Conservation (phyloP, 2,329 filamentous ascomycete genomes). For the Paramyrothecium sp. region DNA sequence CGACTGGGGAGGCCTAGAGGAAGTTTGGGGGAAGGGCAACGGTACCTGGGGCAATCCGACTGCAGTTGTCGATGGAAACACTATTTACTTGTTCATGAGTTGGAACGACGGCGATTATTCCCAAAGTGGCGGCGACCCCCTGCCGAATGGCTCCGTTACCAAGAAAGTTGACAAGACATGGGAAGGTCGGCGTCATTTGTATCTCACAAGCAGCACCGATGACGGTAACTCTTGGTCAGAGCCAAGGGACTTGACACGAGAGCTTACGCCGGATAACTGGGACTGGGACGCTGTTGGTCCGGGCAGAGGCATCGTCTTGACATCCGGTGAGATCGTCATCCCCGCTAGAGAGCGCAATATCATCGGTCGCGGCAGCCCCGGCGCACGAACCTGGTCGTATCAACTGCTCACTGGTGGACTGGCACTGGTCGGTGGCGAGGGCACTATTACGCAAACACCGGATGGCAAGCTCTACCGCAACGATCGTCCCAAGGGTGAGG, state of each 20-base stretch:
- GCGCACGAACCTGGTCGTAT: conserved; percentile 16
- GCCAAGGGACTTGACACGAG: conserved; percentile 17
- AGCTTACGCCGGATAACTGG: conserved; percentile 13
- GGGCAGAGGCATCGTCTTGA: conserved; percentile 16
- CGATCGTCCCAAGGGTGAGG: conserved; percentile 8
- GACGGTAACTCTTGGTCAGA: conserved; percentile 20
- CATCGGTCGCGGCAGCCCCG: conserved; percentile 15
- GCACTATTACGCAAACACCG: conserved; percentile 14
- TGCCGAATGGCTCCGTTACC: conserved; percentile 16
- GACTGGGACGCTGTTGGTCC: conserved; percentile 20
- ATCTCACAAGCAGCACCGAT: conserved; percentile 18
- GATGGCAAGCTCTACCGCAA: conserved; percentile 15
- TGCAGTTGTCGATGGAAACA: conserved; percentile 24
- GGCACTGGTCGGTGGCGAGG: conserved; percentile 10
- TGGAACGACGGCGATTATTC: conserved; percentile 25
- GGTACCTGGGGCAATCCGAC: conserved; percentile 28
- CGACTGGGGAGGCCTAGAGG: conserved; percentile 22
- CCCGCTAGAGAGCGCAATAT: conserved; percentile 19
- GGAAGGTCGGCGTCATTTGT: conserved; percentile 20
- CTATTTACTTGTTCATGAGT: conserved; percentile 26
- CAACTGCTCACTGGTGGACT: conserved; percentile 6
- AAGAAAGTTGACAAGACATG: conserved; percentile 16
- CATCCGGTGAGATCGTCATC: conserved; percentile 16
- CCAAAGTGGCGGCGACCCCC: conserved; percentile 18
- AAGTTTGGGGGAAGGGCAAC: conserved; percentile 17